Percentiles rank a stretch among this genome's conserved stretches.
Evolutionary conservation across 495 filamentous ascomycete species (phyloP).

Genomic region (Xylaria palmicola): DNA sequence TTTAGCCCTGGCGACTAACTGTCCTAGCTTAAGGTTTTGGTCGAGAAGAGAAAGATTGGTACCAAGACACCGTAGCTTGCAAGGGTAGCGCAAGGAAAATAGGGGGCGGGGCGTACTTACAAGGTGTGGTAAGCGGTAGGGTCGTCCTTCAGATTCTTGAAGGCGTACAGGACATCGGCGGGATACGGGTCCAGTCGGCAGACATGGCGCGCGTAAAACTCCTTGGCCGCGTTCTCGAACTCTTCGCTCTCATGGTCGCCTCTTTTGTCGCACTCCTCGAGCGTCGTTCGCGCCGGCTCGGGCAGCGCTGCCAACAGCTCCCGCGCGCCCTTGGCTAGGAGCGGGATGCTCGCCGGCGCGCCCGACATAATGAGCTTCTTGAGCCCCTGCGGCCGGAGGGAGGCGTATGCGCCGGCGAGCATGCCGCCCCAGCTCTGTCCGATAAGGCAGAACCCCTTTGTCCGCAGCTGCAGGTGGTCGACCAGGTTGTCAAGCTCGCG

Average conservation of each 20-base stretch:
- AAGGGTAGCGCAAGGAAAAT: not conserved
- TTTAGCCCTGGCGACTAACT: not conserved
- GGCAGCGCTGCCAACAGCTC: constrained; percentile 1
- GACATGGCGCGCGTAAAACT: constrained; percentile 42
- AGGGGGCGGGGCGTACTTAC: no score
- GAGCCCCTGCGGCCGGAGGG: constrained; percentile 39
- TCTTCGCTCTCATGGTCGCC: constrained; percentile 28
- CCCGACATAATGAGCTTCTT: constrained; percentile 42
- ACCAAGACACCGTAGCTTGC: not conserved
- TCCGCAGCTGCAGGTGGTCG: constrained; percentile 37
- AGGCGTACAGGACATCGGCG: constrained; percentile 26
- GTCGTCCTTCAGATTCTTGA: constrained; percentile 43
- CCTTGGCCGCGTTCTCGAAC: constrained; percentile 41
- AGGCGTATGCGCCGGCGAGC: constrained; percentile 38
- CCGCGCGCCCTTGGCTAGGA: constrained; percentile 1
- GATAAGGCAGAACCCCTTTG: constrained; percentile 41
- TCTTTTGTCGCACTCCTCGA: constrained; percentile 6
- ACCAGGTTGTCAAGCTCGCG: constrained; percentile 55
- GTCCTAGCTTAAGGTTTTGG: not conserved
- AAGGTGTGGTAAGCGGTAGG: constrained; percentile 47
- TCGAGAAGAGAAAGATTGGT: not conserved
- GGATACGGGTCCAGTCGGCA: constrained; percentile 45
- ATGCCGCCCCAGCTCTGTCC: constrained; percentile 58
- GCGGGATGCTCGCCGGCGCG: constrained; percentile 36
- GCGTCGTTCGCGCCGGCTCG: not conserved